Conservation (phyloP, 2,329 filamentous ascomycete species). For the Pyrenochaeta sp. region DNA sequence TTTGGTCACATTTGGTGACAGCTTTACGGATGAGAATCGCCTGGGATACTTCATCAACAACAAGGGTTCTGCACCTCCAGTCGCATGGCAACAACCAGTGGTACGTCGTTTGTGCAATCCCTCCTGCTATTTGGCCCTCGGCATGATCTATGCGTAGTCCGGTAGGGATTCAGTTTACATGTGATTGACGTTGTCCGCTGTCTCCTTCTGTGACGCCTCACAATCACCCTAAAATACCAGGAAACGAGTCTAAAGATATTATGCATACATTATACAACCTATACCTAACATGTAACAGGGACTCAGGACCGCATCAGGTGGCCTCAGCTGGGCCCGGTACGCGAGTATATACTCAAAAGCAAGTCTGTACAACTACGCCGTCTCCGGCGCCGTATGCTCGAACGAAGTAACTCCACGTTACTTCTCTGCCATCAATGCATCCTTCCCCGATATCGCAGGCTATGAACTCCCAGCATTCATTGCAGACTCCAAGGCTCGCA, state of each 20-base stretch:
- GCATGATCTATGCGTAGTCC: background rate
- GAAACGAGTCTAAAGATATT: too few species aligned
- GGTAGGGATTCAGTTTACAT: background rate
- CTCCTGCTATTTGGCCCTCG: background rate
- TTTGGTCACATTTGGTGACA: constrained; percentile 76
- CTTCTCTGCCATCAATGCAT: constrained; percentile 59
- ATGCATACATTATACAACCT: too few species aligned
- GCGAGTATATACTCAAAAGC: constrained; percentile 67
- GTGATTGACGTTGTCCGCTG: too few species aligned
- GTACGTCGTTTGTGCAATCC: constrained; percentile 36
- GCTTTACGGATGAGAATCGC: constrained; percentile 77
- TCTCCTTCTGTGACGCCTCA: too few species aligned
- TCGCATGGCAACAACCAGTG: constrained; percentile 63
- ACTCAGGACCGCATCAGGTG: constrained; percentile 68
- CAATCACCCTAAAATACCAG: too few species aligned
- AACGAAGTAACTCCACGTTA: constrained; percentile 70
- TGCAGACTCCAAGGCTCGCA: constrained; percentile 50
- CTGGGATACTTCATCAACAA: constrained; percentile 69
- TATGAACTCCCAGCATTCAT: constrained; percentile 60
- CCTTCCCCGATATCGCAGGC: constrained; percentile 65
- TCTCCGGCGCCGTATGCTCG: constrained; percentile 76
- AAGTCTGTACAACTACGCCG: constrained; percentile 72
- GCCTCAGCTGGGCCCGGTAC: constrained; percentile 73
- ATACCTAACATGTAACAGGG: constrained; percentile 34
- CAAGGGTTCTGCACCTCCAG: constrained; percentile 66